phyloP scores from a whole-genome alignment of 179 eudicot genomes.

The Corrigiola litoralis region DNA sequence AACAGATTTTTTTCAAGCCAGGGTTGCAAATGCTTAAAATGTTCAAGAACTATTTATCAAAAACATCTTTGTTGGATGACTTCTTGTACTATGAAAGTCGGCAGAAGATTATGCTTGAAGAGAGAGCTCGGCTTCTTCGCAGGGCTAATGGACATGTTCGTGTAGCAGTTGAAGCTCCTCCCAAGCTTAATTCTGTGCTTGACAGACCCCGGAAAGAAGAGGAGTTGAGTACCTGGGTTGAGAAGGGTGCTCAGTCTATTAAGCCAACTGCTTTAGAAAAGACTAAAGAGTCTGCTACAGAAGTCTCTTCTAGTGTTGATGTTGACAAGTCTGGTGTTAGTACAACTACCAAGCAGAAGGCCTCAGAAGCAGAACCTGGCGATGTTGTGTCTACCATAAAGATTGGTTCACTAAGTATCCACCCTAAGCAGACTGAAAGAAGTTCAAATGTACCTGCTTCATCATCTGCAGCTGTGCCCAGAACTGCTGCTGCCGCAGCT shows the following conservation, averaged over 20 bases:
- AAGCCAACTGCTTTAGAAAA: constrained; percentile 23
- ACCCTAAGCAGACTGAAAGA: constrained; percentile 38
- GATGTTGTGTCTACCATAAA: constrained; percentile 34
- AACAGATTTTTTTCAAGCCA: constrained; percentile 64
- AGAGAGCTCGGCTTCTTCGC: constrained; percentile 55
- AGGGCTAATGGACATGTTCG: constrained; percentile 38
- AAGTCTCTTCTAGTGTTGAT: constrained; percentile 10
- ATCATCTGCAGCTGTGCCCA: constrained; percentile 9
- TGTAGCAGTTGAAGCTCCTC: constrained; percentile 38
- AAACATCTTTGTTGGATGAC: constrained; percentile 86
- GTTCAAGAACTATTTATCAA: constrained; percentile 57
- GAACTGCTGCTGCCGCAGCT: constrained; percentile 20
- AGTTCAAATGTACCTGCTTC: constrained; percentile 16
- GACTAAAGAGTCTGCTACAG: constrained; percentile 8
- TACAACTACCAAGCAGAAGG: constrained; percentile 8
- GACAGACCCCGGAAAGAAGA: constrained; percentile 35
- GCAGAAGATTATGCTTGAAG: constrained; percentile 74
- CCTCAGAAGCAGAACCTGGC: constrained; percentile 20
- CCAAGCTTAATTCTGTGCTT: constrained; percentile 28
- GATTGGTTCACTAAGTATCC: constrained; percentile 55
- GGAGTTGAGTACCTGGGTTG: constrained; percentile 32
- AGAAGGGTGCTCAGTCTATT: constrained; percentile 21
- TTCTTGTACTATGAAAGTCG: constrained; percentile 90
- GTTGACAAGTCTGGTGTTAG: constrained; percentile 5
- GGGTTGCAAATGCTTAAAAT: constrained; percentile 86